Evolutionary conservation across 2,329 filamentous ascomycete genomes (phyloP).

Genomic region (Xylaria hypoxylon): DNA sequence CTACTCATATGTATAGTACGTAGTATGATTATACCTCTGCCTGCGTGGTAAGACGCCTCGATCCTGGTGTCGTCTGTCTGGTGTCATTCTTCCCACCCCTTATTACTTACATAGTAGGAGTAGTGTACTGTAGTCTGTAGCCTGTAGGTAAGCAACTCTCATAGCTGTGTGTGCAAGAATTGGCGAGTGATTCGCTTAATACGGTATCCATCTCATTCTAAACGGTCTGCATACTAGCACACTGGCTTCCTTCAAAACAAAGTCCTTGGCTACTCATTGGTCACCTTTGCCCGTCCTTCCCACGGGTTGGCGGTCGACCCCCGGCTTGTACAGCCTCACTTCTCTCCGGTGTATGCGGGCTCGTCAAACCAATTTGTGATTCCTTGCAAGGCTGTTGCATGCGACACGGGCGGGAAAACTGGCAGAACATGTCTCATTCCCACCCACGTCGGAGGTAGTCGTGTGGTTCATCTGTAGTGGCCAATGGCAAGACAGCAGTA

Average conservation of each 20-base stretch:
- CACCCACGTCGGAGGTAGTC: slow-evolving; percentile 51
- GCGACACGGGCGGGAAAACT: slow-evolving; percentile 45
- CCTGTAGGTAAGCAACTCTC: background rate
- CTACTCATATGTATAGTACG: no score
- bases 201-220: slow-evolving; percentile 26
- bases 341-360: slow-evolving; percentile 47
- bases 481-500: slow-evolving; percentile 34
- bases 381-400: slow-evolving; percentile 53
- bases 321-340: slow-evolving; percentile 52
- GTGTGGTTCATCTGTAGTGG: slow-evolving; percentile 39
- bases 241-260: slow-evolving; percentile 25
- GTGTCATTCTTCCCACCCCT: background rate
- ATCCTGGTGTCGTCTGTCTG: background rate
- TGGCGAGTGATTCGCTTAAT: slow-evolving; percentile 26
- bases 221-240: slow-evolving; percentile 27
- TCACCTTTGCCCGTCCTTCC: slow-evolving; percentile 34
- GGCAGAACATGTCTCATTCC: slow-evolving; percentile 46
- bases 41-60: background rate
- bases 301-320: slow-evolving; percentile 44
- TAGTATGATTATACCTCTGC: slow-evolving; percentile 8
- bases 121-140: no score
- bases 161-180: slow-evolving; percentile 9
- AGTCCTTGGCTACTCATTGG: slow-evolving; percentile 30
- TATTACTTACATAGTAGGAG: background rate
- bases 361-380: slow-evolving; percentile 47